Evolutionary conservation across 1,284 basidiomycete species (phyloP), one percentile per base, ranked within the genome.

Genomic region (Bondarzewia mesenterica): DNA sequence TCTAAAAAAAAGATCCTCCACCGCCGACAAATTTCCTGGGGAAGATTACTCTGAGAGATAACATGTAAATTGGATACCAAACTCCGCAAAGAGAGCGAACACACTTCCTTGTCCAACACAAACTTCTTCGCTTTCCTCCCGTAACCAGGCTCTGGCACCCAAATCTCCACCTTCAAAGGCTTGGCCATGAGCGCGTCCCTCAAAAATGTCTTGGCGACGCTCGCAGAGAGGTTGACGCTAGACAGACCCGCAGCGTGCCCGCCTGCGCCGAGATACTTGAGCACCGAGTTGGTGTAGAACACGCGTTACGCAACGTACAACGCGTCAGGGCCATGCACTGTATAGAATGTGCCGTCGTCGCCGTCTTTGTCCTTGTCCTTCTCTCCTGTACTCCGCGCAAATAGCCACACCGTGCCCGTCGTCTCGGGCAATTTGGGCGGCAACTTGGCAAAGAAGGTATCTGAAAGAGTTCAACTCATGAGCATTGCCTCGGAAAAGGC

Each of bases 81-180:
- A 56, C 45, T 20, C 16, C 46, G 32, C 22, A 15, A 16, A 41
- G 42, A 38, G 54, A 39, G 37, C 14, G 29, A 41, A 42, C 72
- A 52, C 54, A 85, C 91, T 73, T 91, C 83, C 66, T 93, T 93
- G 60, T 82, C 80, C 40, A 96, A 60, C 25, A 70, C 69, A 57
- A 92, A 93, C 67, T 80, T 86, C 41, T 75, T 64, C 15, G 75
- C 78, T 62, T 85, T 88, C 67, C 86, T 93, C 8, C 81, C 84
- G 52, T 78, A 79, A 1, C 80, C 85, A 5, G 78, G 72, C 57
- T 89, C 87, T 1, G 86, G 81, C 10, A 70, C 74, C 81, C 86
- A 94, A 49, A 99, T 96, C 68, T 99, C 93, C n/a, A 99, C 80
- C 26, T 89, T 80, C 57, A 99, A 80, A 68, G 99, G 95, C 63